Conservation (phyloP, 2,329 filamentous ascomycete genomes). For the Penicillium thymicola region DNA sequence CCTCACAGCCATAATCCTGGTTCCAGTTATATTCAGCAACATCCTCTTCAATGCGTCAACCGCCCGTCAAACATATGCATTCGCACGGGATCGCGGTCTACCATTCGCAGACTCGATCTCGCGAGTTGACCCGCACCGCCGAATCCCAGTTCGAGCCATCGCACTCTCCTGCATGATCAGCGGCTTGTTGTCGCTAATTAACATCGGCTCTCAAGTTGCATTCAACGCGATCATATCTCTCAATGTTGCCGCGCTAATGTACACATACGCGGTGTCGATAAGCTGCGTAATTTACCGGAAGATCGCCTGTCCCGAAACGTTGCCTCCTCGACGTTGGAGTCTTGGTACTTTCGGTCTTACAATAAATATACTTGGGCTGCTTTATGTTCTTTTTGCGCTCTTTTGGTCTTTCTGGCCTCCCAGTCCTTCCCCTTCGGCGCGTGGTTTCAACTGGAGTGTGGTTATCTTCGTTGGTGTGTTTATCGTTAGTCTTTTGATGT, state of each 20-base stretch:
- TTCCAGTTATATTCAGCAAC: slow-evolving; percentile 40
- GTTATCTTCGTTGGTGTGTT: slow-evolving; percentile 45
- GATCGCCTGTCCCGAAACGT: slow-evolving; percentile 35
- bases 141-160: slow-evolving; percentile 45
- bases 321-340: slow-evolving; percentile 42
- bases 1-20: slow-evolving; percentile 42
- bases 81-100: slow-evolving; percentile 44
- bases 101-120: slow-evolving; percentile 43
- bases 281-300: slow-evolving; percentile 45
- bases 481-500: slow-evolving; percentile 41
- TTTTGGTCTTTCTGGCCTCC: slow-evolving; percentile 51
- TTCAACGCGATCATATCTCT: slow-evolving; percentile 54
- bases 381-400: slow-evolving; percentile 45
- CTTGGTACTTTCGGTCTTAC: slow-evolving; percentile 45
- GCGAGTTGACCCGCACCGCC: slow-evolving; percentile 32
- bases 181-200: slow-evolving; percentile 47
- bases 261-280: slow-evolving; percentile 51
- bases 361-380: slow-evolving; percentile 45
- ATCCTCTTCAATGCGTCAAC: slow-evolving; percentile 41
- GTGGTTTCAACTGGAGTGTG: slow-evolving; percentile 52
- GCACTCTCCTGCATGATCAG: slow-evolving; percentile 30
- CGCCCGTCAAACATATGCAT: slow-evolving; percentile 43
- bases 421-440: slow-evolving; percentile 34
- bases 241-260: slow-evolving; percentile 47
- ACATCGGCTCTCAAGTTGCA: slow-evolving; percentile 50